phyloP scores from a whole-genome alignment of 768 basidiomycete genomes.

The Boletus sp. region DNA sequence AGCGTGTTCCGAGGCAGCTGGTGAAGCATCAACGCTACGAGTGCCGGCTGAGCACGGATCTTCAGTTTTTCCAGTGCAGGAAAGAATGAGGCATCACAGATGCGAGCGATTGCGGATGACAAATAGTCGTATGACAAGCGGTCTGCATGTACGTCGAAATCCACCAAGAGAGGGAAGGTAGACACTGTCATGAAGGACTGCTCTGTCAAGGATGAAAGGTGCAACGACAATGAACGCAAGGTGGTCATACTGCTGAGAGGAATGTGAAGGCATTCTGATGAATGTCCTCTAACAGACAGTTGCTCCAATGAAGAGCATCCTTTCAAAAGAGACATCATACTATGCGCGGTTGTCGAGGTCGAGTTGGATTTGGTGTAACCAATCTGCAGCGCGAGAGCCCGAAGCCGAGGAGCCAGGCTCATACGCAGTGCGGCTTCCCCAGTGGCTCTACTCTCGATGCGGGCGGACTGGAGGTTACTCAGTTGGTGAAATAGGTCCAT shows the following conservation, averaged over 20 bases:
- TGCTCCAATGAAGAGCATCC: constrained; percentile 29
- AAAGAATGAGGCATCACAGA: constrained; percentile 25
- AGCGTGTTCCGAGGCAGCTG: constrained; percentile 34
- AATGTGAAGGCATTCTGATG: constrained; percentile 27
- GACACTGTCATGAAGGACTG: constrained; percentile 38
- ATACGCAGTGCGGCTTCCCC: constrained; percentile 19
- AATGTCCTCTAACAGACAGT: constrained; percentile 41
- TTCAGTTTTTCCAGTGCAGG: constrained; percentile 38
- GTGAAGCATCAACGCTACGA: constrained; percentile 37
- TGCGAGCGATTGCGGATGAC: constrained; percentile 1
- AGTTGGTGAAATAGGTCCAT: constrained; percentile 2
- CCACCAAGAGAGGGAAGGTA: constrained; percentile 35
- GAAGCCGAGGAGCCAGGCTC: constrained; percentile 35
- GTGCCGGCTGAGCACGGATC: constrained; percentile 37
- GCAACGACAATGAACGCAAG: constrained; percentile 39
- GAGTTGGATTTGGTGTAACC: constrained; percentile 20
- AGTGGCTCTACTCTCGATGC: constrained; percentile 17
- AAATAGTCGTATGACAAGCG: constrained; percentile 32
- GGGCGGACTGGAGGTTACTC: constrained; percentile 18
- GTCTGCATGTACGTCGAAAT: constrained; percentile 46
- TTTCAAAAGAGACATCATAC: constrained; percentile 27
- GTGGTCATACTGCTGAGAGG: constrained; percentile 34
- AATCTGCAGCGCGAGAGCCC: constrained; percentile 37
- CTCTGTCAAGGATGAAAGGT: constrained; percentile 39
- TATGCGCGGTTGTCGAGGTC: constrained; percentile 22